These are phyloP conservation scores for Suhomyces taliae DNA, from an alignment of 1,139 yeast genomes.

Conservation along the genomic window DNA sequence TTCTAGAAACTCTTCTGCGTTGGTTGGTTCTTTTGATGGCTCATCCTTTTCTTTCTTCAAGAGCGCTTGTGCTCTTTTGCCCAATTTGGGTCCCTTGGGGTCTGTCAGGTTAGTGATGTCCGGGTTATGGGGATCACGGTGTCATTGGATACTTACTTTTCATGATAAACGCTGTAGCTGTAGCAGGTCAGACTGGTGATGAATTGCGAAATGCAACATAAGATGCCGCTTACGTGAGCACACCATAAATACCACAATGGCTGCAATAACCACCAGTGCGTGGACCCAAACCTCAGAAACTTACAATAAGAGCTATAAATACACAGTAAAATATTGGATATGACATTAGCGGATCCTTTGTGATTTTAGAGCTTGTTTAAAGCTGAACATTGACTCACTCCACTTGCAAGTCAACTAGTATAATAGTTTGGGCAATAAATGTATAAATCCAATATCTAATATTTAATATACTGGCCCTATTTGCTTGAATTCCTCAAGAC, in stretches of 20 bases:
- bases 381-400: too few relatives aligned
- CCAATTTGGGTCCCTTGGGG: constrained; percentile 21
- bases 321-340: too few relatives aligned
- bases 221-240: not conserved
- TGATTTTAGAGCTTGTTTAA: too few relatives aligned
- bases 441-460: too few relatives aligned
- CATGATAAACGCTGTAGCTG: constrained; percentile 1
- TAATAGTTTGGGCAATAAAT: too few relatives aligned
- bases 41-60: constrained; percentile 13
- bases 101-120: constrained; percentile 3
- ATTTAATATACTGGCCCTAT: too few relatives aligned
- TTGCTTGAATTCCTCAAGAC: too few relatives aligned
- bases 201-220: not conserved
- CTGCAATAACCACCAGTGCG: not conserved
- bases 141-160: constrained; percentile 6
- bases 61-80: constrained; percentile 19
- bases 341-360: too few relatives aligned
- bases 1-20: constrained; percentile 49
- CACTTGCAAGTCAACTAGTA: too few relatives aligned
- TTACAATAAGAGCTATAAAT: too few relatives aligned
- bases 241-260: not conserved
- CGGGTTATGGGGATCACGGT: too few relatives aligned
- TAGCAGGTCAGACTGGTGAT: not conserved
- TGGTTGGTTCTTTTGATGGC: constrained; percentile 24
- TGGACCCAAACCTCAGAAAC: too few relatives aligned